phyloP scores from a whole-genome alignment of 805 yeast species.

The Cephaloascus fragrans region DNA sequence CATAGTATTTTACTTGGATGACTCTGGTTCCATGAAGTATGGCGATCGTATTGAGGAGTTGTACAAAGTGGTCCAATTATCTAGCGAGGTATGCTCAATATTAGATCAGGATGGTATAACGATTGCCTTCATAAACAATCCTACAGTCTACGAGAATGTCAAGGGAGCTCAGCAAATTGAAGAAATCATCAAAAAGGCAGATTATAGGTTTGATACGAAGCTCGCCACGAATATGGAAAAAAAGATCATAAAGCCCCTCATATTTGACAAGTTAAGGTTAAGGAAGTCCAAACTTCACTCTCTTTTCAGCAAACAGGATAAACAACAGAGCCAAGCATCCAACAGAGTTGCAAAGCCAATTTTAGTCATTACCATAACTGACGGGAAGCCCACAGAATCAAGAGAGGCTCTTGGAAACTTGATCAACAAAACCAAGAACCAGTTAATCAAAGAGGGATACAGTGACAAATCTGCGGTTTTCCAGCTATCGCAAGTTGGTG shows the following conservation, averaged over 20 bases:
- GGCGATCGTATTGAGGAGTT: conserved; percentile 18
- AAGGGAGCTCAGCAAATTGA: conserved; percentile 10
- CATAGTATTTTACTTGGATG: conserved; percentile 15
- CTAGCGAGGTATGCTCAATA: conserved; percentile 14
- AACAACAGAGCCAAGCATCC: too few species aligned
- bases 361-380: conserved; percentile 14
- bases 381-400: conserved; percentile 18
- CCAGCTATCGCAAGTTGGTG: conserved; percentile 19
- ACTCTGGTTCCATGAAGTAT: conserved; percentile 19
- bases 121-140: conserved; percentile 16
- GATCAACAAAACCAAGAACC: conserved; percentile 10
- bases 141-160: conserved; percentile 10
- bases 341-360: conserved; percentile 13
- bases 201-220: conserved; percentile 15
- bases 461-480: conserved; percentile 16
- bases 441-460: conserved; percentile 8
- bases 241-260: conserved; percentile 16
- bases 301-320: too few species aligned
- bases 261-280: conserved; percentile 2
- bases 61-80: conserved; percentile 12
- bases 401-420: conserved; percentile 7
- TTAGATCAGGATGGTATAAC: conserved; percentile 14
- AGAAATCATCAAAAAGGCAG: conserved; percentile 8
- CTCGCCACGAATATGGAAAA: conserved; percentile 11
- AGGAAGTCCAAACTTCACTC: not conserved